Evolutionary conservation across 805 yeast species (phyloP).

Genomic region (Debaryomyces maramus): DNA sequence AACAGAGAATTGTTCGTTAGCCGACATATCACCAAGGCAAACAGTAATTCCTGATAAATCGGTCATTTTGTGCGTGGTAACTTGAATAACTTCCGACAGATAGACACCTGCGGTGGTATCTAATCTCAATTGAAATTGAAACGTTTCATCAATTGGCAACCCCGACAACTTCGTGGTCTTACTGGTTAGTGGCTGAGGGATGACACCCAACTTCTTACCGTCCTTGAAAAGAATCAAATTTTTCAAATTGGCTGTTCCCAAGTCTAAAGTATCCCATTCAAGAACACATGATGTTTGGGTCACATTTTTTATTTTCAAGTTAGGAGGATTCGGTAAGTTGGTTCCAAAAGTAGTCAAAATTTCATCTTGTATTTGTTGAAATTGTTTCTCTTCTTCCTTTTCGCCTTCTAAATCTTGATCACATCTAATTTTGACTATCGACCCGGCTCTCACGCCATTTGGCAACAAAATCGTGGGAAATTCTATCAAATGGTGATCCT

Average conservation of each 20-base stretch:
- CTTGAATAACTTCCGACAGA: constrained; percentile 62
- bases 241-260: constrained; percentile 80
- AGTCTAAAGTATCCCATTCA: constrained; percentile 86
- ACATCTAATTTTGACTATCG: constrained; percentile 82
- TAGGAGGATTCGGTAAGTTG: constrained; percentile 69
- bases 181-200: constrained; percentile 78
- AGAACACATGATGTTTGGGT: constrained; percentile 95
- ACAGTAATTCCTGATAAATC: constrained; percentile 90
- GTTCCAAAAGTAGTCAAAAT: constrained; percentile 73
- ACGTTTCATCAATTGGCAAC: constrained; percentile 79
- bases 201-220: constrained; percentile 68
- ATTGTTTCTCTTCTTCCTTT: constrained; percentile 53
- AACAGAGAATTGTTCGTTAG: constrained; percentile 44
- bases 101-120: constrained; percentile 90
- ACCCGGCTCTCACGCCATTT: constrained; percentile 87
- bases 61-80: constrained; percentile 93
- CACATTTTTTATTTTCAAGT: constrained; percentile 66
- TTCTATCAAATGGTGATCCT: constrained; percentile 91
- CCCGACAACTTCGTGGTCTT: constrained; percentile 89
- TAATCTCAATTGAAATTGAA: constrained; percentile 74
- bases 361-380: constrained; percentile 67
- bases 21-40: constrained; percentile 79
- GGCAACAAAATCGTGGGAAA: constrained; percentile 95
- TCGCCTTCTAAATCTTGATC: constrained; percentile 75
- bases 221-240: constrained; percentile 78